Conservation (phyloP, 1,284 basidiomycete species). For the Leccinum pallidistipes region DNA sequence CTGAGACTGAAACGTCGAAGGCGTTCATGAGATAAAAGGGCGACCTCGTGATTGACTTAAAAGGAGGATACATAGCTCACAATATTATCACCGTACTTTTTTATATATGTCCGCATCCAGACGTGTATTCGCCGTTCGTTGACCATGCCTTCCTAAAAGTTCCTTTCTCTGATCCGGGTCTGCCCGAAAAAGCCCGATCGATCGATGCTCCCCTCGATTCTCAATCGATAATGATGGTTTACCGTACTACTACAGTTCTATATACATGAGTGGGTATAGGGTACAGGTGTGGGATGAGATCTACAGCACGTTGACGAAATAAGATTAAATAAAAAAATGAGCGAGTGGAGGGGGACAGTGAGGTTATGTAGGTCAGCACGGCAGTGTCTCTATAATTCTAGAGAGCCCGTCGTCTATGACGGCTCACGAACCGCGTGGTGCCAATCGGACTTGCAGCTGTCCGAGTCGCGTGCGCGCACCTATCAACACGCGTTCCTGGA, state of each 20-base stretch:
- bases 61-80: background rate
- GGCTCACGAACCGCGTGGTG: slow-evolving; percentile 13
- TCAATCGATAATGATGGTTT: background rate
- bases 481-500: slow-evolving; percentile 15
- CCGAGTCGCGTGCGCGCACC: slow-evolving; percentile 18
- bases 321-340: slow-evolving; percentile 14
- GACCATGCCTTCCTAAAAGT: background rate
- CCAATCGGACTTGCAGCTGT: slow-evolving; percentile 19
- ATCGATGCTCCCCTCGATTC: background rate
- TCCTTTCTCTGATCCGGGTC: background rate
- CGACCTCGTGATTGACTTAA: background rate
- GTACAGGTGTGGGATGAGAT: slow-evolving; percentile 17
- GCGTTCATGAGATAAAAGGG: background rate
- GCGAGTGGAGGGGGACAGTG: slow-evolving; percentile 5
- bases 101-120: background rate
- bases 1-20: background rate
- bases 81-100: background rate
- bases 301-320: slow-evolving; percentile 24
- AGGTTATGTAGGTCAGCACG: background rate
- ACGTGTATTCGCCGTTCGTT: background rate
- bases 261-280: slow-evolving; percentile 4
- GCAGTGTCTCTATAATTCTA: background rate
- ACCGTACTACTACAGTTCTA: slow-evolving; percentile 8
- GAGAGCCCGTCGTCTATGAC: slow-evolving; percentile 15
- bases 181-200: background rate